Conservation (phyloP, 2,329 filamentous ascomycete species). For the Hysterium pulicare region DNA sequence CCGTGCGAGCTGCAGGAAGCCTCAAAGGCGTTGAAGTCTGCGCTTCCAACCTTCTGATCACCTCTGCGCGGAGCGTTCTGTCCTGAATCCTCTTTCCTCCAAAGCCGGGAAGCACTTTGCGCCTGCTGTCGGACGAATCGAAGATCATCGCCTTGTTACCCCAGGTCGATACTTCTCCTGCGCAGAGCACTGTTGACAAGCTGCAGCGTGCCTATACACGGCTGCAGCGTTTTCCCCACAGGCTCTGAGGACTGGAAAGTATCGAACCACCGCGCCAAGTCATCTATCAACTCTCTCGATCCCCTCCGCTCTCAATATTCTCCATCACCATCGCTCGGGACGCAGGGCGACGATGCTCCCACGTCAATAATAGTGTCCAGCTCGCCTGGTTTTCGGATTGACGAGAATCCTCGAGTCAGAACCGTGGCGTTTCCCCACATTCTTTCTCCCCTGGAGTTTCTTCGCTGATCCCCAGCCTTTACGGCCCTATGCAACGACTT, state of each 20-base stretch:
- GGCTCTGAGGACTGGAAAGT: constrained; percentile 9
- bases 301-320: constrained; percentile 16
- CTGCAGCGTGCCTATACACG: constrained; percentile 22
- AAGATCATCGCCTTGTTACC: constrained; percentile 20
- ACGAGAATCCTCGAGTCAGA: constrained; percentile 29
- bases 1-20: constrained; percentile 37
- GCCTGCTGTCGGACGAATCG: constrained; percentile 17
- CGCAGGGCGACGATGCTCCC: constrained; percentile 35
- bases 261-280: constrained; percentile 34
- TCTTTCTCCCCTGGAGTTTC: constrained; percentile 27
- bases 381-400: constrained; percentile 24
- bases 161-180: constrained; percentile 13
- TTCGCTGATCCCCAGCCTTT: constrained; percentile 27
- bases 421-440: constrained; percentile 38
- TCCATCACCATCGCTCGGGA: constrained; percentile 27
- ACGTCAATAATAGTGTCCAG: constrained; percentile 30
- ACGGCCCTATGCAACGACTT: constrained; percentile 31
- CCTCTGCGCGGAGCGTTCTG: constrained; percentile 33
- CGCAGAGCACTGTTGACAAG: constrained; percentile 18
- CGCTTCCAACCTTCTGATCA: constrained; percentile 29
- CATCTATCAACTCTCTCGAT: constrained; percentile 20
- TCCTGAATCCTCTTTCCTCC: constrained; percentile 21
- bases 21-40: constrained; percentile 40
- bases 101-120: constrained; percentile 19
- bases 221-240: constrained; percentile 14